These are phyloP conservation scores for Mycena rosella DNA, from an alignment of 768 basidiomycete genomes.

Conservation along the genomic window DNA sequence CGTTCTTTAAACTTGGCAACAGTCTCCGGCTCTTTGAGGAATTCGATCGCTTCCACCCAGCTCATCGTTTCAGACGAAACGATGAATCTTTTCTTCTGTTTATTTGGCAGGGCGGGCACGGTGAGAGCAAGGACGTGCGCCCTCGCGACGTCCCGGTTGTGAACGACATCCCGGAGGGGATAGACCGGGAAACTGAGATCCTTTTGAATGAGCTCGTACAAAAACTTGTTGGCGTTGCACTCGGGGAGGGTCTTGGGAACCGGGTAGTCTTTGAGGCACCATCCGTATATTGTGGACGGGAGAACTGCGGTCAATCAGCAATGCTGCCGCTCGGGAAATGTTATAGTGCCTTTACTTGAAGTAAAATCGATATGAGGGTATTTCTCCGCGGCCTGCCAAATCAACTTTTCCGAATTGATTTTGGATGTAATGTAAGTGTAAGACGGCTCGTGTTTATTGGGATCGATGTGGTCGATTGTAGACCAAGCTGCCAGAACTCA, in stretches of 20 bases:
- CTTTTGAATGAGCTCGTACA: slow-evolving; percentile 8
- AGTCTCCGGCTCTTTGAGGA: slow-evolving; percentile 10
- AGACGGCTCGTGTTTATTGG: slow-evolving; percentile 13
- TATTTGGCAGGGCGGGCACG: slow-evolving; percentile 4
- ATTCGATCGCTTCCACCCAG: slow-evolving; percentile 23
- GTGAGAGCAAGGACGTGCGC: slow-evolving; percentile 22
- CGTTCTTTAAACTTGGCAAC: slow-evolving; percentile 3
- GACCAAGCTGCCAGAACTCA: slow-evolving; percentile 16
- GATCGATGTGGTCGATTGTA: slow-evolving; percentile 29
- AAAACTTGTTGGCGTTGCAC: slow-evolving; percentile 22
- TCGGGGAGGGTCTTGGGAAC: background rate
- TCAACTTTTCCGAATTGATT: slow-evolving; percentile 29
- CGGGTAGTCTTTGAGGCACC: slow-evolving; percentile 14
- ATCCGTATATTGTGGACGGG: slow-evolving; percentile 13
- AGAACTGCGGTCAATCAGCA: slow-evolving; percentile 3
- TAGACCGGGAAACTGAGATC: slow-evolving; percentile 1
- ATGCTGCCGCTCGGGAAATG: background rate
- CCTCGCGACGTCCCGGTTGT: slow-evolving; percentile 17
- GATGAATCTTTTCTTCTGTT: slow-evolving; percentile 28
- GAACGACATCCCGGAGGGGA: background rate
- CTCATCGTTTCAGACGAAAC: slow-evolving; percentile 2
- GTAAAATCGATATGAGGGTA: slow-evolving; percentile 36
- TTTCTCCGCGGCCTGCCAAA: slow-evolving; percentile 33
- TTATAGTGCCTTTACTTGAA: background rate
- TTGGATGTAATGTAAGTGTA: slow-evolving; percentile 28